Conservation (phyloP, 345 rosid species). For the Hibiscus syriacus region DNA sequence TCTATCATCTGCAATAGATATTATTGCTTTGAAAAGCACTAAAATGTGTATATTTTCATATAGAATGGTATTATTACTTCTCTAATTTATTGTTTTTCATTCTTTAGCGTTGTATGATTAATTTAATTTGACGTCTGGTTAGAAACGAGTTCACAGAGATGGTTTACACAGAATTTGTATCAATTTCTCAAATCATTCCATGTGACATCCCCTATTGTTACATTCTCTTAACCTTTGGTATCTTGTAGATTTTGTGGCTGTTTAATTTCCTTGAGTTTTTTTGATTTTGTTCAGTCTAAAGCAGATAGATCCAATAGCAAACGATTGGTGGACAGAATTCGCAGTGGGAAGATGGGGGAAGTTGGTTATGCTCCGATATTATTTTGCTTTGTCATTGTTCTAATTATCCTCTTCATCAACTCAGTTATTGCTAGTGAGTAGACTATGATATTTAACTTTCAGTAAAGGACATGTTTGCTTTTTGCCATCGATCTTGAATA, state of each 20-base stretch:
- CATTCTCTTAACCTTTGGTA: background rate
- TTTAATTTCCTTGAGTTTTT: background rate
- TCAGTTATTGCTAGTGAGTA: constrained; percentile 61
- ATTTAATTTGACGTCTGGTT: background rate
- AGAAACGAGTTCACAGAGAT: background rate
- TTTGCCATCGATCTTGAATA: constrained; percentile 14
- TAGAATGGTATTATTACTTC: background rate
- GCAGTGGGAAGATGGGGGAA: constrained; percentile 42
- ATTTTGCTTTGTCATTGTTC: constrained; percentile 37
- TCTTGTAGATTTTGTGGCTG: background rate
- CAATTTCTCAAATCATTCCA: background rate
- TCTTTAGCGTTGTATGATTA: background rate
- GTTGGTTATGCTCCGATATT: constrained; percentile 73
- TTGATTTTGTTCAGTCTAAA: constrained; percentile 1
- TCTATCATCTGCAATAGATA: background rate
- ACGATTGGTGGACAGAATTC: constrained; percentile 36
- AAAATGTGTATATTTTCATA: background rate
- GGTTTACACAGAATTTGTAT: background rate
- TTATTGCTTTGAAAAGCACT: background rate
- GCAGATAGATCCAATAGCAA: background rate
- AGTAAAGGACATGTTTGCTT: background rate
- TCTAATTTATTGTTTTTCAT: background rate
- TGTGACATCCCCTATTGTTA: background rate
- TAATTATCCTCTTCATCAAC: constrained; percentile 56
- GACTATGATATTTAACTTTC: constrained; percentile 6